Evolutionary conservation across 1,284 basidiomycete genomes (phyloP), one percentile per base, ranked within the genome.

Genomic region (Entoloma clypeatum): DNA sequence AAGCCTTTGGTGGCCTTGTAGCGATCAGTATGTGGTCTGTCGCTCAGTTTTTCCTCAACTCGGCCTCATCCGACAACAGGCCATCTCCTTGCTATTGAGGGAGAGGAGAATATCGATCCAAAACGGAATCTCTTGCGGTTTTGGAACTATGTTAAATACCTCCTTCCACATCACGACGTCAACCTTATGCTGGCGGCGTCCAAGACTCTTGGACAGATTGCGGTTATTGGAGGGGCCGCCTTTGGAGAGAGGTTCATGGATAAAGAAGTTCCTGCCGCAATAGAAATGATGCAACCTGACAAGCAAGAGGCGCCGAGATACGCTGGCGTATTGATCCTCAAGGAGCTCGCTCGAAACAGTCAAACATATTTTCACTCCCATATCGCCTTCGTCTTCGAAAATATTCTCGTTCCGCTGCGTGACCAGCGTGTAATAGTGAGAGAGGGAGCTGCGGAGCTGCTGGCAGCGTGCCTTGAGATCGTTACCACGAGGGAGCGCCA

Each of bases 161-260:
- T 92, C 17, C 74, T 92, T 13, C 90, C 89, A 5, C 86, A 87
- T 58, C 75, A 78, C 48, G 91, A 93, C 60, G 77, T 87, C 53
- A 85, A 83, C 59, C 84, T 93, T 55, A 93, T 92, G 90, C 73
- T 92, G 34, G 81, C 86, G 1, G 90, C 89, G 2, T 90, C 90
- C 16, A 90, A 89, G 58, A 88, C 86, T 2, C 74, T 92, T 16
- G 89, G 89, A 0, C 77, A 84, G 50, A 88, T 92, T 51, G 86
- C 86, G 22, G 77, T 84, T 45, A 81, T 86, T 43, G 86, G 88
- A 29, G 88, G 89, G 1, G 74, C 81, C 0, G 81, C 81, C 19
- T 86, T 92, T 55, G 90, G 88, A 41, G 90, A 93, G 55, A 73
- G 81, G 11, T 92, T 92, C 56, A 88, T 93, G 76, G 87, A 91